Conservation (phyloP, 2,329 filamentous ascomycete species). For the Talaromyces sp. region DNA sequence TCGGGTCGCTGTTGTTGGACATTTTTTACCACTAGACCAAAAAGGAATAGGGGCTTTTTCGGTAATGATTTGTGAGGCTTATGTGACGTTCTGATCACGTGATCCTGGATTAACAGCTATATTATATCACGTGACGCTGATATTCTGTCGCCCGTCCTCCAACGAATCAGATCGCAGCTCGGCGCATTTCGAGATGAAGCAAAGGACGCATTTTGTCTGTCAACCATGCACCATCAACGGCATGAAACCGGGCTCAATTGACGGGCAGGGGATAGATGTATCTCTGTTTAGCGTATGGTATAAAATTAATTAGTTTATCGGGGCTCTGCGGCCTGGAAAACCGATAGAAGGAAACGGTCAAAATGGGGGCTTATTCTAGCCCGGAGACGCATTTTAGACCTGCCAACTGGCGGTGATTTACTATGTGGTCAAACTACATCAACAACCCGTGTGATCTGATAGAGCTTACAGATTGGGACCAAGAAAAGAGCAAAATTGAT, state of each 20-base stretch:
- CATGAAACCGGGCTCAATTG: not conserved
- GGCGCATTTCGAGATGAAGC: not conserved
- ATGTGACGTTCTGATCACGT: no score
- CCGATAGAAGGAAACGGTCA: not conserved
- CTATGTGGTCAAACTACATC: not conserved
- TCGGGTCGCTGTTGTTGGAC: not conserved
- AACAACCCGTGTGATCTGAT: not conserved
- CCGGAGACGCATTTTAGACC: not conserved
- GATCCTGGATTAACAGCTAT: not conserved
- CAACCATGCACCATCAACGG: not conserved
- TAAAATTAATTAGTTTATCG: not conserved
- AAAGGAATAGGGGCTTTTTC: no score
- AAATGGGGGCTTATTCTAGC: not conserved
- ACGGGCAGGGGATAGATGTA: not conserved
- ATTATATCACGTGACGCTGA: not conserved
- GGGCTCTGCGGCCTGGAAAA: not conserved
- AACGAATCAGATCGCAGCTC: not conserved
- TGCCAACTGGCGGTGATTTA: not conserved
- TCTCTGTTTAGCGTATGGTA: not conserved
- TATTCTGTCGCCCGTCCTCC: not conserved
- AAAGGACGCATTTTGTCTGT: not conserved
- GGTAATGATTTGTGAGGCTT: no score
- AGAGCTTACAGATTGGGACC: not conserved
- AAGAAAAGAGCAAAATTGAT: not conserved
- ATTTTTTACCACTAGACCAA: no score